Evolutionary conservation across 2,329 filamentous ascomycete genomes (phyloP), one percentile per base, ranked within the genome.

Genomic region (Thielaviopsis populi): DNA sequence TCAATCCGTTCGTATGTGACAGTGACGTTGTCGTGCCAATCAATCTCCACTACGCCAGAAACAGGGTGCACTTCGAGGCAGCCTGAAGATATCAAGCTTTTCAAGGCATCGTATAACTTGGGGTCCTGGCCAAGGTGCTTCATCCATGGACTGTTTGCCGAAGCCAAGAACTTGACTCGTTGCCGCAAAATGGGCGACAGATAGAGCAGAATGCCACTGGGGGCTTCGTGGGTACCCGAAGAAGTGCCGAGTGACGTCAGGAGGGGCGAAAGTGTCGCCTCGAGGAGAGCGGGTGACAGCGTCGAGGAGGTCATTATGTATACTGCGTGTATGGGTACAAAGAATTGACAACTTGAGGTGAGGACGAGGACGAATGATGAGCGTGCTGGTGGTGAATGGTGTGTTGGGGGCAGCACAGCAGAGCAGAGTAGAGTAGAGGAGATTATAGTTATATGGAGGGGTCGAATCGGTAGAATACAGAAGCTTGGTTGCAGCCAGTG

Each of bases 1-100:
- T 94, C 89, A 42, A 89, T 72, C n/a, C 87, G 79, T 66, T 82
- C 78, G 74, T 85, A 92, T 62, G 80, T 78, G 33, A 79, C 77
- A 66, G 83, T 77, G 42, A 65, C 62, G 7, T 83, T 79, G 64
- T 78, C 79, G 69, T 83, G 80, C 78, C 81, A 83, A 72, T 88
- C 84, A 22, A 91, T 74, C 74, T 92, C 88, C 63, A 92, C 82
- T 72, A 91, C 88, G 63, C 88, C 88, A 1, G 87, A 90, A 3
- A 87, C 83, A 2, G 89, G 89, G 70, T 94, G 89, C n/a, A 87
- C 87, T 72, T 91, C 87, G 40, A 92, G 76, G 56, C 79, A 75
- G 62, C 87, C 82, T 64, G 80, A 79, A 68, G 81, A 75, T 2
- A 78, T 76, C 67, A 80, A 79, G 67, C 79, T 73, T 7, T 77